phyloP scores from a whole-genome alignment of 1,139 yeast genomes.

The Candida sp. region DNA sequence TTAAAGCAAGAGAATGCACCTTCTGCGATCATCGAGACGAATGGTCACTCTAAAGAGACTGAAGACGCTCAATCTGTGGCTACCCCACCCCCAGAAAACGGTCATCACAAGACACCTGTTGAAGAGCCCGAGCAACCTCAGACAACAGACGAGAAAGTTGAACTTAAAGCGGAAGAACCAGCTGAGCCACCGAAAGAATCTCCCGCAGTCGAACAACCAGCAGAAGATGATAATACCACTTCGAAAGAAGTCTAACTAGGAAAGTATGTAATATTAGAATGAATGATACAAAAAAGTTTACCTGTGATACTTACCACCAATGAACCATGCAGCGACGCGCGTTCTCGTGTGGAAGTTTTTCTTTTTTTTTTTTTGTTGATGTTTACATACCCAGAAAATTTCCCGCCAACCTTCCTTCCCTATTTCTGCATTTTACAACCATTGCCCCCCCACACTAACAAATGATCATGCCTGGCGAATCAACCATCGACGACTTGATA shows the following conservation, averaged over 20 bases:
- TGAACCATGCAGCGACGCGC: neutral
- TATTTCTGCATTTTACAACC: conserved; percentile 1
- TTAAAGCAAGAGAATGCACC: neutral
- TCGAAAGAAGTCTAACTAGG: neutral
- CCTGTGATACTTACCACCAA: neutral
- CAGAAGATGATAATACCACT: neutral
- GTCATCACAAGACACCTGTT: neutral
- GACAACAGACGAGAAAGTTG: neutral
- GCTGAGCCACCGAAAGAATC: neutral
- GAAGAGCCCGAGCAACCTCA: neutral
- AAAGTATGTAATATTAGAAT: neutral
- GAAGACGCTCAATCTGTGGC: neutral
- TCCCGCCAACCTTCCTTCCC: neutral
- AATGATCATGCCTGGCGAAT: neutral
- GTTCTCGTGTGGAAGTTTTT: neutral
- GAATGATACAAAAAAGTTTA: neutral
- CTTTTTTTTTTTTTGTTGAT: neutral
- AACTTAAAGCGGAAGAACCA: neutral
- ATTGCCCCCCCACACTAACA: neutral
- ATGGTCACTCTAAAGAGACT: neutral
- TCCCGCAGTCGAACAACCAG: neutral
- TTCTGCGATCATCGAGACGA: neutral
- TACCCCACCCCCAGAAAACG: neutral
- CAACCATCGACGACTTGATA: conserved; percentile 22
- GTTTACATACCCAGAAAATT: neutral